These are phyloP conservation scores for Rhizopogon vesiculosus DNA, from an alignment of 768 basidiomycete species.

Conservation along the genomic window DNA sequence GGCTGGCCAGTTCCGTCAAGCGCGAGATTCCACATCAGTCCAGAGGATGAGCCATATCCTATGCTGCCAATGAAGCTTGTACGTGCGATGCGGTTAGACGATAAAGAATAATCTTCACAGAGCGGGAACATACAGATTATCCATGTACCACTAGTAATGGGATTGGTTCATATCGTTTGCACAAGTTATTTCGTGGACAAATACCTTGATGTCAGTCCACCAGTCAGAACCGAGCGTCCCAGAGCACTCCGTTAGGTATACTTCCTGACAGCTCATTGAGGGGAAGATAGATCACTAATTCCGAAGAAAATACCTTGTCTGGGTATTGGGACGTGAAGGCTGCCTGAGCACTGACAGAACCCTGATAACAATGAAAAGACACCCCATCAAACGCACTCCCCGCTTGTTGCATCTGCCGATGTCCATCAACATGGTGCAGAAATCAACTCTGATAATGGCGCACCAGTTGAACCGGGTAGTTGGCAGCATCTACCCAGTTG, in stretches of 20 bases:
- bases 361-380: constrained; percentile 70
- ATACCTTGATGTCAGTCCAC: constrained; percentile 77
- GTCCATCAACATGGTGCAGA: neutral
- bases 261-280: constrained; percentile 17
- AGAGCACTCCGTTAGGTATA: constrained; percentile 57
- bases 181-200: neutral
- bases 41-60: constrained; percentile 32
- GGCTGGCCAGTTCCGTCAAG: constrained; percentile 61
- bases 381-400: constrained; percentile 56
- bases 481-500: constrained; percentile 66
- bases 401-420: constrained; percentile 49
- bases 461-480: constrained; percentile 57
- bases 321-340: constrained; percentile 53
- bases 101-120: constrained; percentile 12
- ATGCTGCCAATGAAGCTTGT: constrained; percentile 35
- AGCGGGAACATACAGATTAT: constrained; percentile 45
- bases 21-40: constrained; percentile 75
- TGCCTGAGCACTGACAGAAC: constrained; percentile 48
- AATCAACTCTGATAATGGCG: constrained; percentile 5
- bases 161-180: constrained; percentile 8
- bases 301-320: constrained; percentile 32
- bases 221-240: constrained; percentile 66
- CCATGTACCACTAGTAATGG: constrained; percentile 56
- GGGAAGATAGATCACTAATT: neutral
- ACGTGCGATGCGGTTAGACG: neutral